A percentile compares a stretch with the other conserved stretches of the same genome.
Conservation (phyloP, 208 protist species). For the Trichomonas vaginalis region DNA sequence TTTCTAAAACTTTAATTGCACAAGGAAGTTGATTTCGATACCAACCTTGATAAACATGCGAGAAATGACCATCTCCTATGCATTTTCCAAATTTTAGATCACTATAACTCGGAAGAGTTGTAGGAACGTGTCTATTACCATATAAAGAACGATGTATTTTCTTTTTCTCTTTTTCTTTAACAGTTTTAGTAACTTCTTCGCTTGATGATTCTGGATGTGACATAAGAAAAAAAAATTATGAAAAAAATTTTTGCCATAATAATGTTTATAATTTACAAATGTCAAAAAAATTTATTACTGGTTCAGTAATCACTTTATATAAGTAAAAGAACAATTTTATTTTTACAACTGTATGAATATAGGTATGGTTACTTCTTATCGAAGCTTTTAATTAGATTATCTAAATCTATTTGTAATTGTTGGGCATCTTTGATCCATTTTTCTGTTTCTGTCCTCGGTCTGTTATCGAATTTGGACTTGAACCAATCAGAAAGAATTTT, state of each 20-base stretch:
- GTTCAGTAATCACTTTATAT: no score
- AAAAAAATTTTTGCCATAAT: no score
- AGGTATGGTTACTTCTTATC: neutral
- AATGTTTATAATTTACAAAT: no score
- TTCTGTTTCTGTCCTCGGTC: neutral
- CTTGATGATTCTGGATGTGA: no score
- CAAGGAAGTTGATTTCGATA: neutral
- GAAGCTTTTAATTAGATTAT: neutral
- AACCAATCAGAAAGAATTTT: neutral
- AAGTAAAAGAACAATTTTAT: no score
- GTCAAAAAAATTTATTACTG: no score
- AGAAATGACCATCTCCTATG: neutral
- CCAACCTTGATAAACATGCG: neutral
- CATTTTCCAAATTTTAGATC: neutral
- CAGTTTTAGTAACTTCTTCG: neutral
- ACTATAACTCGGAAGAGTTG: neutral
- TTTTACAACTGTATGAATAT: no score
- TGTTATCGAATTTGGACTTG: neutral
- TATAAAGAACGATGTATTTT: neutral
- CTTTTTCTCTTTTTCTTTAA: neutral
- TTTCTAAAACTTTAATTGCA: neutral
- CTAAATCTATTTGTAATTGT: neutral
- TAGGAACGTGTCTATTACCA: neutral
- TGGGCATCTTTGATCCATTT: neutral
- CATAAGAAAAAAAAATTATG: no score